phyloP scores from a whole-genome alignment of 1,139 yeast genomes.

The Wickerhamomyces sp. region DNA sequence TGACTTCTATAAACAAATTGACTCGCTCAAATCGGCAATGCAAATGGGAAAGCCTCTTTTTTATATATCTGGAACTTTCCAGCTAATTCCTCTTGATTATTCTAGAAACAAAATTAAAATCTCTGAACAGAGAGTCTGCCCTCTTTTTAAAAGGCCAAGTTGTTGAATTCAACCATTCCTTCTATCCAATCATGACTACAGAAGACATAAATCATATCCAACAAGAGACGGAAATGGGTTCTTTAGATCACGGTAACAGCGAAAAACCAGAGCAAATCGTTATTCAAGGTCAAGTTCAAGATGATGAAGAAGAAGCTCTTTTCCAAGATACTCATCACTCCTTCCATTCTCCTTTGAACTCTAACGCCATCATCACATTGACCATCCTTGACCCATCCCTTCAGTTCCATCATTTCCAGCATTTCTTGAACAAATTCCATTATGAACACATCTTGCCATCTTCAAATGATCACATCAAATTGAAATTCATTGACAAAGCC shows the following conservation, averaged over 20 bases:
- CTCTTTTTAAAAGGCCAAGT: too few species aligned
- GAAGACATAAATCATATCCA: too few species aligned
- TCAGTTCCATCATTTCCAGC: not conserved
- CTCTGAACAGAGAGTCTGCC: too few species aligned
- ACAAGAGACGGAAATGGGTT: too few species aligned
- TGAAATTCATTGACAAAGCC: constrained; percentile 19
- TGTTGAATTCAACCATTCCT: too few species aligned
- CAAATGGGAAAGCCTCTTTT: not conserved
- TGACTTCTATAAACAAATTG: not conserved
- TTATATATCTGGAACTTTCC: not conserved
- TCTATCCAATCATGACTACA: too few species aligned
- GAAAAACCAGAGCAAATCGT: too few species aligned
- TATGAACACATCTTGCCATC: not conserved
- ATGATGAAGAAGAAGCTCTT: not conserved
- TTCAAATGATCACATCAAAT: constrained; percentile 6
- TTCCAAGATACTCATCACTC: constrained; percentile 7
- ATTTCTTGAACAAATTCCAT: not conserved
- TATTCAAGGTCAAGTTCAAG: too few species aligned
- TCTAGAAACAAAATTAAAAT: too few species aligned
- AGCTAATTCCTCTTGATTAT: not conserved
- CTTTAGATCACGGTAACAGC: too few species aligned
- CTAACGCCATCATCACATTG: constrained; percentile 19
- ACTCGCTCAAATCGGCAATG: not conserved
- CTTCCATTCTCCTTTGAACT: constrained; percentile 20
- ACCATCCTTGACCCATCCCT: not conserved